phyloP scores from a whole-genome alignment of 768 basidiomycete species.

The Russula virescens region DNA sequence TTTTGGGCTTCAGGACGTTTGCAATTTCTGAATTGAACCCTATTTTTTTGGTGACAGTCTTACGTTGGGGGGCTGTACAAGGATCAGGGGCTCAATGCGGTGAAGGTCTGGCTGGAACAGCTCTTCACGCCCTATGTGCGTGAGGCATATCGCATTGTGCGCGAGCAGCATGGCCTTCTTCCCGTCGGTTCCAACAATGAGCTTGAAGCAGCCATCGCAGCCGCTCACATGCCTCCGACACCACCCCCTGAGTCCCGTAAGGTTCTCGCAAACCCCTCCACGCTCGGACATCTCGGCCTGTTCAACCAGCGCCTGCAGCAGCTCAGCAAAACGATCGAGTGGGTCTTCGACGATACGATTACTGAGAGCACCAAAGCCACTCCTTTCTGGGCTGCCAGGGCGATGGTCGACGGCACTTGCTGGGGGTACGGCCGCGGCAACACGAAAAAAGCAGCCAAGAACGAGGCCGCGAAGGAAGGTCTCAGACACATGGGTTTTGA shows the following conservation, averaged over 20 bases:
- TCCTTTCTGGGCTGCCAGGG: conserved; percentile 68
- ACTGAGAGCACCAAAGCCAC: conserved; percentile 54
- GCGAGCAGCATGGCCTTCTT: conserved; percentile 61
- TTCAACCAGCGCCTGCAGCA: conserved; percentile 77
- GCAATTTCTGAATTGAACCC: background rate
- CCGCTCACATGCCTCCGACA: conserved; percentile 22
- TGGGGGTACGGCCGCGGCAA: conserved; percentile 60
- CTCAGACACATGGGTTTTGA: conserved; percentile 52
- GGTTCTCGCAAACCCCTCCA: conserved; percentile 25
- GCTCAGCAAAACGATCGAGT: conserved; percentile 53
- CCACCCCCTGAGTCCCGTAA: conserved; percentile 11
- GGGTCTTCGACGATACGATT: conserved; percentile 54
- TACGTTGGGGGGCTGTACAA: conserved; percentile 74
- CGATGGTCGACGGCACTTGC: conserved; percentile 53
- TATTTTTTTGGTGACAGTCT: conserved; percentile 39
- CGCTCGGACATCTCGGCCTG: conserved; percentile 62
- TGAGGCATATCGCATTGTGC: conserved; percentile 58
- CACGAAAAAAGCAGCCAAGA: conserved; percentile 75
- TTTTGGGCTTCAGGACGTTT: background rate
- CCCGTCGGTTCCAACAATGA: conserved; percentile 34
- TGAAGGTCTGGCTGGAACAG: conserved; percentile 52
- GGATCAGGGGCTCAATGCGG: conserved; percentile 57
- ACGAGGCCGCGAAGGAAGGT: conserved; percentile 76
- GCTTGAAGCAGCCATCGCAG: conserved; percentile 26
- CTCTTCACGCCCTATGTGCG: conserved; percentile 60